Evolutionary conservation across 2,329 filamentous ascomycete species (phyloP), one percentile per base, ranked within the genome.

Genomic region (Nigrospora oryzae): DNA sequence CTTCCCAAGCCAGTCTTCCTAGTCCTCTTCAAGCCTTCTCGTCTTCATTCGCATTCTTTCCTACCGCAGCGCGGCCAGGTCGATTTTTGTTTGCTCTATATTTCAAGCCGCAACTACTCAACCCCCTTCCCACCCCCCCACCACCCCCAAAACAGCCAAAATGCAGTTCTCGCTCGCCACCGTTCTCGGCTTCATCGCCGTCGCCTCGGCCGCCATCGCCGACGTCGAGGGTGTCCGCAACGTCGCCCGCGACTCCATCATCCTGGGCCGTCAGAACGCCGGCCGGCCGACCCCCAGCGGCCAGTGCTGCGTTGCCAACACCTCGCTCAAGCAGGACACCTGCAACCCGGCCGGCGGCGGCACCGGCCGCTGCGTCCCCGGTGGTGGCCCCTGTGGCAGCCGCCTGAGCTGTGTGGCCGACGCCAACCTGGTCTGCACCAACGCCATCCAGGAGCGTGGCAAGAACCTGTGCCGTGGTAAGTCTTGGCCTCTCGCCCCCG

Each of bases 271-370:
- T 35, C 14, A 36, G 15, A 43, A 43, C 23, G 34, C 39, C 16
- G 36, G 36, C n/a, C 44, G 44, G 14, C 39, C 44, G n/a, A 37
- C 36, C n/a, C 42, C 45, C 33, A 40, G n/a, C 31, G 46, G 49
- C 42, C 12, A 38, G 19, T 51, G 49, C 46, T 51, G 49, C 40
- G 42, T 49, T 23, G 44, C 46, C 41, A 46, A 46, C 39, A 49
- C 46, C 13, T 46, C 42, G 28, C 40, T 51, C 28, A 51, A 49
- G 42, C 40, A 51, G 39, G 49, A 51, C 42, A 5, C 41, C 17
- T 51, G 49, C 46, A 46, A 16, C 7, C 38, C 42, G 14, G 31
- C 37, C 11, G 36, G 42, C 36, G 49, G 49, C 28, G 33, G 32
- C 19, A 12, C 31, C 10, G 49, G 49, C 34, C 43, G 49, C 31